Percentiles rank a stretch among this genome's conserved stretches.
phyloP scores from a whole-genome alignment of 2,329 filamentous ascomycete genomes.

The Pezicula rhizophila region DNA sequence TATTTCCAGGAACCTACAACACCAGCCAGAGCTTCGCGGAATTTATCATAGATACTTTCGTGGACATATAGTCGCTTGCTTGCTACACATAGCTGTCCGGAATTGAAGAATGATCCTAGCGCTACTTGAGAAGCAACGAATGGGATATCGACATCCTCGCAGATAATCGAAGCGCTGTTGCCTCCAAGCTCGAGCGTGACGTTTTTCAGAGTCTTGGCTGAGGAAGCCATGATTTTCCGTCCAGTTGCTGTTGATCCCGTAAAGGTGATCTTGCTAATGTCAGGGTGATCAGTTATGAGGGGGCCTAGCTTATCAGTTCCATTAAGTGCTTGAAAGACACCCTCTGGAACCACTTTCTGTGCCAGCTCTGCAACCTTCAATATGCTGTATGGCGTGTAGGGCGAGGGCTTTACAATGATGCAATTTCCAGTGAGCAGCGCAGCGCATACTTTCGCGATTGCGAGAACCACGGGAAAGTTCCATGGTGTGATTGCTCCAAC shows the following conservation, averaged over 20 bases:
- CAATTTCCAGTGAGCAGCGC: constrained; percentile 45
- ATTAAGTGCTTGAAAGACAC: constrained; percentile 39
- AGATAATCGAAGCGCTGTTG: constrained; percentile 49
- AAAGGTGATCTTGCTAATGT: constrained; percentile 50
- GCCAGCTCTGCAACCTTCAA: constrained; percentile 47
- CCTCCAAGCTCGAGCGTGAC: constrained; percentile 38
- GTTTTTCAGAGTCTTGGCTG: constrained; percentile 43
- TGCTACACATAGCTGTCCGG: constrained; percentile 49
- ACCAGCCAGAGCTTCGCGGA: constrained; percentile 39
- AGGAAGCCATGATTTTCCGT: constrained; percentile 41
- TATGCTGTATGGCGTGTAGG: constrained; percentile 44
- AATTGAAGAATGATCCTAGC: constrained; percentile 43
- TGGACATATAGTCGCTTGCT: constrained; percentile 57
- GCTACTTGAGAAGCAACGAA: constrained; percentile 39
- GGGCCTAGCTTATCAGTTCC: constrained; percentile 43
- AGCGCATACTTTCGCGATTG: constrained; percentile 42
- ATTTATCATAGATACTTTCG: constrained; percentile 50
- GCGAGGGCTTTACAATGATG: constrained; percentile 52
- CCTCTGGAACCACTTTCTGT: constrained; percentile 41
- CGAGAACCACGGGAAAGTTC: constrained; percentile 47
- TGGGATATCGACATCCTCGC: constrained; percentile 44
- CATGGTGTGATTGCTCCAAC: constrained; percentile 51
- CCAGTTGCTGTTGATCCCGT: constrained; percentile 47
- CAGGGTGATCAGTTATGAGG: constrained; percentile 43
- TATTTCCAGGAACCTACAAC: constrained; percentile 39